Percentiles rank a stretch among this genome's conserved stretches.
These are phyloP conservation scores for Mycena venus DNA, from an alignment of 768 basidiomycete genomes.

Conservation along the genomic window DNA sequence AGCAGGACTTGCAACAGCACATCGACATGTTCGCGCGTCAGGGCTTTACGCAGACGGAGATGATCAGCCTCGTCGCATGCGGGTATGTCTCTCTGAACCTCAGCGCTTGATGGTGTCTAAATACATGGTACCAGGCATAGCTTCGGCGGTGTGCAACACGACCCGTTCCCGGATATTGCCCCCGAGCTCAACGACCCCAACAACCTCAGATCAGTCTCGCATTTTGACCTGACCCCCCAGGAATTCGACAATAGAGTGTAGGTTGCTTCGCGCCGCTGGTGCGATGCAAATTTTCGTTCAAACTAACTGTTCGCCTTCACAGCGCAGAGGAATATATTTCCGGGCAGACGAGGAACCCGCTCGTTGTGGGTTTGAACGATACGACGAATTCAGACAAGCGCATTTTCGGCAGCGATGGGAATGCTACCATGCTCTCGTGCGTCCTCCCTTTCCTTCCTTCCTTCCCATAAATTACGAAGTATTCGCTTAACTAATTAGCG, in stretches of 20 bases:
- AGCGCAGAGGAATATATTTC: constrained; percentile 53
- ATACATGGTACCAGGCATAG: background rate
- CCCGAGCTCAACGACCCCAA: constrained; percentile 8
- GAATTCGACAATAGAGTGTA: constrained; percentile 14
- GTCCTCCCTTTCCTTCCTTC: background rate
- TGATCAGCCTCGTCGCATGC: constrained; percentile 22
- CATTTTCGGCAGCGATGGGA: constrained; percentile 51
- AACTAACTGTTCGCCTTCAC: too few relatives aligned
- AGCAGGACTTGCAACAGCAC: constrained; percentile 7
- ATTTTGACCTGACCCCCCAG: constrained; percentile 6
- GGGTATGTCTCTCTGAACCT: background rate
- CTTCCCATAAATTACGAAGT: background rate
- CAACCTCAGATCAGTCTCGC: background rate
- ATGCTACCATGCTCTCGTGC: constrained; percentile 49
- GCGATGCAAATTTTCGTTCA: too few relatives aligned
- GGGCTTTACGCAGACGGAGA: constrained; percentile 17
- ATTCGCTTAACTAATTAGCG: too few relatives aligned
- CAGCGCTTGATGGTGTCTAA: background rate
- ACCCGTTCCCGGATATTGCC: constrained; percentile 8
- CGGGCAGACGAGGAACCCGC: constrained; percentile 50
- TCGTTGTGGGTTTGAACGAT: constrained; percentile 48
- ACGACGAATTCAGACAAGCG: constrained; percentile 53
- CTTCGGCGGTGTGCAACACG: constrained; percentile 15
- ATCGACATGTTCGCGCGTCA: constrained; percentile 18
- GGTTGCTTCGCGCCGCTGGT: background rate